Percentiles rank a stretch among this genome's conserved stretches.
These are phyloP conservation scores for Boletus bicolor DNA, from an alignment of 768 basidiomycete species.

Conservation along the genomic window DNA sequence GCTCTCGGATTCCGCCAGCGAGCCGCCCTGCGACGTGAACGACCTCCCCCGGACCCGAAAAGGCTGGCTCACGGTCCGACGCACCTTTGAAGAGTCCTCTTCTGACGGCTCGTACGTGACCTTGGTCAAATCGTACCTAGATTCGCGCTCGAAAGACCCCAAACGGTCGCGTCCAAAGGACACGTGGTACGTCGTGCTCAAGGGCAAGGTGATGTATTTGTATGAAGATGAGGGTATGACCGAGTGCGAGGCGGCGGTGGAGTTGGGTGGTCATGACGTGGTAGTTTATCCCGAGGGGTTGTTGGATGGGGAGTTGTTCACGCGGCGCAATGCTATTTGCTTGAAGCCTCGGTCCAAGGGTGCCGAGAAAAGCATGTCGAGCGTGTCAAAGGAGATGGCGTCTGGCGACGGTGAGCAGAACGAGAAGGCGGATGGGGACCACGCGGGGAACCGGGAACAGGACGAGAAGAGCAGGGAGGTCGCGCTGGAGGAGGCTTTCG, in stretches of 20 bases:
- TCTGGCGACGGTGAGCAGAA: slow-evolving; percentile 26
- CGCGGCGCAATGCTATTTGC: slow-evolving; percentile 86
- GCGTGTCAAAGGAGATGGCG: slow-evolving; percentile 52
- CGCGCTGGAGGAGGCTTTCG: slow-evolving; percentile 49
- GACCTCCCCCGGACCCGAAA: slow-evolving; percentile 66
- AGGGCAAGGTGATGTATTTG: slow-evolving; percentile 86
- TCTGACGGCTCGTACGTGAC: slow-evolving; percentile 71
- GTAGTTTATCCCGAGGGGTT: slow-evolving; percentile 70
- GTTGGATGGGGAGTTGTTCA: slow-evolving; percentile 85
- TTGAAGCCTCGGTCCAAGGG: slow-evolving; percentile 49
- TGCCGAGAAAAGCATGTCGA: slow-evolving; percentile 41
- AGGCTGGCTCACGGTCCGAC: slow-evolving; percentile 81
- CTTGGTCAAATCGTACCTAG: slow-evolving; percentile 76
- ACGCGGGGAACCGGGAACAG: slow-evolving; percentile 32
- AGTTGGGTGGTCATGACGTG: slow-evolving; percentile 77
- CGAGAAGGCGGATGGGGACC: slow-evolving; percentile 26
- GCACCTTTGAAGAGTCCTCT: slow-evolving; percentile 67
- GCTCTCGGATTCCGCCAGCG: slow-evolving; percentile 24
- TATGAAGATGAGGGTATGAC: slow-evolving; percentile 91
- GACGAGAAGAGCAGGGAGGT: slow-evolving; percentile 35
- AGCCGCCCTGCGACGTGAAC: slow-evolving; percentile 35
- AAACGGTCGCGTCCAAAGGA: slow-evolving; percentile 84
- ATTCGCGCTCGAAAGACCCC: slow-evolving; percentile 80
- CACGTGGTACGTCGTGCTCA: slow-evolving; percentile 89
- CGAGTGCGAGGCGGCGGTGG: slow-evolving; percentile 89